Conservation (phyloP, 1,139 yeast species). For the Debaryomyces coudertii region DNA sequence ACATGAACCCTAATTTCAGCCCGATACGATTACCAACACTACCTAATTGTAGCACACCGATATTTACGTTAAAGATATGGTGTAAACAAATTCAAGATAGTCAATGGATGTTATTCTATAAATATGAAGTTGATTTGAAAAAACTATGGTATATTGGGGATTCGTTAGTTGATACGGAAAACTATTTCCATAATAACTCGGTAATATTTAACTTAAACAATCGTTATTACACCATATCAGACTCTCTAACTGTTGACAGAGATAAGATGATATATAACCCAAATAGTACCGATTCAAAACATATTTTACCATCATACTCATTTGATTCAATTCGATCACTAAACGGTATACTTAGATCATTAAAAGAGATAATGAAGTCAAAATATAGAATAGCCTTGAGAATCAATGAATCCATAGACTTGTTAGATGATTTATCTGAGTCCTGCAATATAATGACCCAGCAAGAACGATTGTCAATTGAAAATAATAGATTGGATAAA, state of each 20-base stretch:
- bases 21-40: constrained; percentile 29
- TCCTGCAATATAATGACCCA: constrained; percentile 6
- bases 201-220: constrained; percentile 28
- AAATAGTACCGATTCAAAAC: not conserved
- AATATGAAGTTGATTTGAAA: constrained; percentile 25
- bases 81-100: constrained; percentile 10
- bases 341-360: constrained; percentile 32
- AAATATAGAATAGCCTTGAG: constrained; percentile 22
- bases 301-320: constrained; percentile 28
- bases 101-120: constrained; percentile 28
- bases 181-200: constrained; percentile 28
- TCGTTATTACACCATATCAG: constrained; percentile 25
- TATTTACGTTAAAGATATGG: constrained; percentile 32
- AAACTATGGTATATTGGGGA: constrained; percentile 21
- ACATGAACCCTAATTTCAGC: constrained; percentile 36
- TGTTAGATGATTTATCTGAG: constrained; percentile 3
- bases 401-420: constrained; percentile 20
- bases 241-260: constrained; percentile 14
- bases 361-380: constrained; percentile 32
- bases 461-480: not conserved
- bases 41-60: constrained; percentile 15
- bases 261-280: not conserved
- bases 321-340: constrained; percentile 42
- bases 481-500: constrained; percentile 12
- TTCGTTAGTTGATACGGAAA: constrained; percentile 19